Percentiles rank a stretch among this genome's conserved stretches.
These are phyloP conservation scores for Naganishia cerealis DNA, from an alignment of 1,284 basidiomycete species.

Conservation along the genomic window DNA sequence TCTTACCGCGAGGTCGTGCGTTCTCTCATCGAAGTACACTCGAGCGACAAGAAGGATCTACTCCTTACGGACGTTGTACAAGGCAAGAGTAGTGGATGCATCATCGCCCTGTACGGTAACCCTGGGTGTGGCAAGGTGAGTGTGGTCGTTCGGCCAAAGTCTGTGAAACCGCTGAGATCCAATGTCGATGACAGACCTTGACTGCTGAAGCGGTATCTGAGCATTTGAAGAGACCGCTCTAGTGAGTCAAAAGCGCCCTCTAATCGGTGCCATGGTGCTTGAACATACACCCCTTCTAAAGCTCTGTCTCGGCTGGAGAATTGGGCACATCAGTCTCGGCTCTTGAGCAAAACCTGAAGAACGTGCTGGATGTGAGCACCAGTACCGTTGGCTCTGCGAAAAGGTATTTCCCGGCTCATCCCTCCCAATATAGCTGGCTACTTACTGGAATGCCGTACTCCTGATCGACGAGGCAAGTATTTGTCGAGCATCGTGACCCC, in stretches of 20 bases:
- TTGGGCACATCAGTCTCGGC: slow-evolving; percentile 27
- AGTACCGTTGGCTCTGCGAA: neutral
- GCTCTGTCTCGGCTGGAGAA: slow-evolving; percentile 32
- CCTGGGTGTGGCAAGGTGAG: slow-evolving; percentile 18
- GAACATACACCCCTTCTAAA: neutral
- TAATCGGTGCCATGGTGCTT: neutral
- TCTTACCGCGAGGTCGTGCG: slow-evolving; percentile 34
- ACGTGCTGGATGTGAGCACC: slow-evolving; percentile 27
- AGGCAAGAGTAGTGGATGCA: slow-evolving; percentile 36
- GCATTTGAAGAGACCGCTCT: slow-evolving; percentile 35
- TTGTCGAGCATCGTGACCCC: neutral
- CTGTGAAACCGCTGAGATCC: neutral
- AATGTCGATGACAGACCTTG: slow-evolving; percentile 10
- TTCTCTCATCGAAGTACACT: slow-evolving; percentile 37
- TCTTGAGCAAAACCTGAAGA: slow-evolving; percentile 32
- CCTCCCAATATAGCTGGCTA: slow-evolving; percentile 16
- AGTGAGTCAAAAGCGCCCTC: slow-evolving; percentile 25
- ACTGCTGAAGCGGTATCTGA: slow-evolving; percentile 35
- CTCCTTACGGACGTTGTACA: slow-evolving; percentile 35
- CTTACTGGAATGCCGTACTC: slow-evolving; percentile 36
- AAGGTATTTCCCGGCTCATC: neutral
- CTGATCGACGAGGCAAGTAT: slow-evolving; percentile 36
- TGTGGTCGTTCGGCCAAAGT: neutral
- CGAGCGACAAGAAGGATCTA: slow-evolving; percentile 32
- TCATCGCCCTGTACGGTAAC: slow-evolving; percentile 28